phyloP scores from a whole-genome alignment of 257 asterid species.

The Agastache rugosa region DNA sequence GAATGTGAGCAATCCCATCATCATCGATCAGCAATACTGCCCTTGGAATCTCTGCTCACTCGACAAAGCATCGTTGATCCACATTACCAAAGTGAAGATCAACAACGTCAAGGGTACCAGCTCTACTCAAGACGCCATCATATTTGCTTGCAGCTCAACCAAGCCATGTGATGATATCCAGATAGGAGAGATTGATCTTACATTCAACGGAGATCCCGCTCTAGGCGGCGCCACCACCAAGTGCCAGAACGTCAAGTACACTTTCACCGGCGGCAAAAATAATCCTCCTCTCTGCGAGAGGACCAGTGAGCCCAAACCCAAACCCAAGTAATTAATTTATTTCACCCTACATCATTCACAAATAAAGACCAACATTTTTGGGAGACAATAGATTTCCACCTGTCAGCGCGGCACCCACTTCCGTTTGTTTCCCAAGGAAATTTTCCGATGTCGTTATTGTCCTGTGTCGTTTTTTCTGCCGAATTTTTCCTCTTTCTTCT shows the following conservation, averaged over 20 bases:
- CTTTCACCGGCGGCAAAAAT: constrained; percentile 50
- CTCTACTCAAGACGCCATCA: constrained; percentile 29
- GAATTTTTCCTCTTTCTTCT: no score
- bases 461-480: no score
- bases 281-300: constrained; percentile 40
- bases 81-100: constrained; percentile 31
- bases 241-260: constrained; percentile 52
- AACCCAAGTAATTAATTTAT: no score
- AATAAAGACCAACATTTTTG: no score
- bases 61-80: constrained; percentile 32
- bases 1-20: constrained; percentile 44
- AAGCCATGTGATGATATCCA: constrained; percentile 53
- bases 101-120: constrained; percentile 51
- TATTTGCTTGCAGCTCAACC: constrained; percentile 47
- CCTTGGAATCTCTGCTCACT: constrained; percentile 47
- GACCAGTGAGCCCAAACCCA: background rate
- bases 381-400: no score
- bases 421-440: no score
- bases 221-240: constrained; percentile 39
- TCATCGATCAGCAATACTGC: constrained; percentile 57
- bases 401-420: no score
- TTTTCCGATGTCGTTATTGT: no score
- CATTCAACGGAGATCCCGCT: constrained; percentile 35
- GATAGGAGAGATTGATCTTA: constrained; percentile 53
- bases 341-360: no score